Conservation (phyloP, 83 land plant species). For the Picea abies region DNA sequence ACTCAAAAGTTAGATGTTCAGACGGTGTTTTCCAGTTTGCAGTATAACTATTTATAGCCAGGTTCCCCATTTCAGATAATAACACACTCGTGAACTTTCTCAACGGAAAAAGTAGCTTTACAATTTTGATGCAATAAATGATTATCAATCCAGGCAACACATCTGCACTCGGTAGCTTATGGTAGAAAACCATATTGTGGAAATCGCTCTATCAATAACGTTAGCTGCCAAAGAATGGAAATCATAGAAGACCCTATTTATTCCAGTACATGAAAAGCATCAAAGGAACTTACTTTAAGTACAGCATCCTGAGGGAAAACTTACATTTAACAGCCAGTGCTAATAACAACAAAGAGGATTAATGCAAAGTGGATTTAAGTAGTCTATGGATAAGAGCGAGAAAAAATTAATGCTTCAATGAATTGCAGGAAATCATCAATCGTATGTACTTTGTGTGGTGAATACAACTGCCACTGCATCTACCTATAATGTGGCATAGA, state of each 20-base stretch:
- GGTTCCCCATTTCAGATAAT: background rate
- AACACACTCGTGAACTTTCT: background rate
- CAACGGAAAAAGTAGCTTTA: background rate
- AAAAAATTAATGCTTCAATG: background rate
- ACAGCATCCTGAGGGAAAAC: no score
- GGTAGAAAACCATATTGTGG: no score
- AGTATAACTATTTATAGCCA: background rate
- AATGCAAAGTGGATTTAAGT: no score
- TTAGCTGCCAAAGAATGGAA: background rate
- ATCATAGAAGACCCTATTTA: background rate
- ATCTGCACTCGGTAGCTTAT: no score
- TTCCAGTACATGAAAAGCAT: background rate
- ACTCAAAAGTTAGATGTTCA: background rate
- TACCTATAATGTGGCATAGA: slow-evolving; percentile 1
- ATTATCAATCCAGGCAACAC: background rate
- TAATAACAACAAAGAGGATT: no score
- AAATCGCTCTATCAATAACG: background rate
- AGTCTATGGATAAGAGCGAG: background rate
- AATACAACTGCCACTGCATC: slow-evolving; percentile 5
- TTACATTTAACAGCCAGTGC: no score
- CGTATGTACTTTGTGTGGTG: background rate
- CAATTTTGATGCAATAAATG: background rate
- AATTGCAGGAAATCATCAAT: background rate
- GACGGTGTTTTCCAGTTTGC: no score
- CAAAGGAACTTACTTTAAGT: background rate